Conservation (phyloP, 352 stramenopile species). For the Pythium periplocum region DNA sequence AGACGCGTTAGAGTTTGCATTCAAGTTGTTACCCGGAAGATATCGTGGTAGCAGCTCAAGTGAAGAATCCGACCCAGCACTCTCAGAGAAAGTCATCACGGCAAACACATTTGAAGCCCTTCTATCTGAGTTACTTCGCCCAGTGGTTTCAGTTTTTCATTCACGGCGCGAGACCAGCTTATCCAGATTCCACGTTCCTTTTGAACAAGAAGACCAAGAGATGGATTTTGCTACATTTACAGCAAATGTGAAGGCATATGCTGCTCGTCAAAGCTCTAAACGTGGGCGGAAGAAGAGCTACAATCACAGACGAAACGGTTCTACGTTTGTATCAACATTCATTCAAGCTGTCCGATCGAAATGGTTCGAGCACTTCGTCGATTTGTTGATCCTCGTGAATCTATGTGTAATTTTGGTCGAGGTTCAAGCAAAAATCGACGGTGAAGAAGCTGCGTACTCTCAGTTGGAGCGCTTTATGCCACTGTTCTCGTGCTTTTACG, state of each 20-base stretch:
- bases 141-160: slow-evolving; percentile 16
- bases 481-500: slow-evolving; percentile 60
- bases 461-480: slow-evolving; percentile 54
- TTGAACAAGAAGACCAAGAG: neutral
- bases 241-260: slow-evolving; percentile 14
- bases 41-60: slow-evolving; percentile 1
- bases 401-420: slow-evolving; percentile 42
- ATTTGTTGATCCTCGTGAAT: slow-evolving; percentile 39
- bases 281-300: slow-evolving; percentile 4
- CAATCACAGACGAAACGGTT: neutral
- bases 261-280: slow-evolving; percentile 18
- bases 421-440: slow-evolving; percentile 41
- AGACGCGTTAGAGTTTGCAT: slow-evolving; percentile 46
- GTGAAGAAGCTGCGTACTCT: slow-evolving; percentile 16
- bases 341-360: slow-evolving; percentile 20
- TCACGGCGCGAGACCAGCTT: neutral
- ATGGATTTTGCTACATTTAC: slow-evolving; percentile 12
- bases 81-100: slow-evolving; percentile 13
- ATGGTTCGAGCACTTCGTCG: slow-evolving; percentile 32
- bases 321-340: slow-evolving; percentile 16
- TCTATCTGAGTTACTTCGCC: slow-evolving; percentile 14
- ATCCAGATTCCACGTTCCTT: too few relatives aligned
- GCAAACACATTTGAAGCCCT: slow-evolving; percentile 7
- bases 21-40: slow-evolving; percentile 29
- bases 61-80: neutral